Evolutionary conservation across 257 asterid species (phyloP).

Genomic region (Solanum clarkiae): DNA sequence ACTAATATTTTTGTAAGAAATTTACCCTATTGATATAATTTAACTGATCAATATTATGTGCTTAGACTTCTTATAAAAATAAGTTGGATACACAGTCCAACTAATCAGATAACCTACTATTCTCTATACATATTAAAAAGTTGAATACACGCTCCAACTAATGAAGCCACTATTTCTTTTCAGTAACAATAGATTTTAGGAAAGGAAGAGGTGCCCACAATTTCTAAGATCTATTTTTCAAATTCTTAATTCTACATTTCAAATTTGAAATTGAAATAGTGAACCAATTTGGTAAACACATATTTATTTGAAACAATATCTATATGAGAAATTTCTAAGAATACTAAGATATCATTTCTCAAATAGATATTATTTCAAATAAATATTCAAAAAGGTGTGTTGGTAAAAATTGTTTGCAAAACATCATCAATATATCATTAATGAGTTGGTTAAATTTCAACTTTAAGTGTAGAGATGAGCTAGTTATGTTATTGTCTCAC

Average conservation of each 20-base stretch:
- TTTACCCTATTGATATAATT: no score
- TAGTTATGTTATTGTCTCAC: neutral
- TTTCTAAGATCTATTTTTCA: neutral
- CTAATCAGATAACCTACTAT: neutral
- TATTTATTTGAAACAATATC: no score
- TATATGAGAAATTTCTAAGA: neutral
- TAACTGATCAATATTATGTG: no score
- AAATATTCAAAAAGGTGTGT: neutral
- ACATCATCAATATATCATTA: neutral
- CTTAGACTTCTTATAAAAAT: no score
- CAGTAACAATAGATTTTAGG: neutral
- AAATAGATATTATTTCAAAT: no score
- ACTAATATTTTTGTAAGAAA: no score
- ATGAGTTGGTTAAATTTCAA: neutral
- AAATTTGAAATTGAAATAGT: neutral
- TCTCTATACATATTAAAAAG: neutral
- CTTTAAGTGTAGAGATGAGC: neutral
- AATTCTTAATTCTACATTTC: neutral
- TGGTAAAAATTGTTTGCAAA: neutral
- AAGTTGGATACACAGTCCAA: neutral
- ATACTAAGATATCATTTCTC: no score
- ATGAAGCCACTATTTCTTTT: neutral
- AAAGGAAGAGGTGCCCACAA: neutral
- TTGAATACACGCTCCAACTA: neutral
- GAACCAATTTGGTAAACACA: no score